phyloP scores from a whole-genome alignment of 768 basidiomycete species.

The Russula abietina region DNA sequence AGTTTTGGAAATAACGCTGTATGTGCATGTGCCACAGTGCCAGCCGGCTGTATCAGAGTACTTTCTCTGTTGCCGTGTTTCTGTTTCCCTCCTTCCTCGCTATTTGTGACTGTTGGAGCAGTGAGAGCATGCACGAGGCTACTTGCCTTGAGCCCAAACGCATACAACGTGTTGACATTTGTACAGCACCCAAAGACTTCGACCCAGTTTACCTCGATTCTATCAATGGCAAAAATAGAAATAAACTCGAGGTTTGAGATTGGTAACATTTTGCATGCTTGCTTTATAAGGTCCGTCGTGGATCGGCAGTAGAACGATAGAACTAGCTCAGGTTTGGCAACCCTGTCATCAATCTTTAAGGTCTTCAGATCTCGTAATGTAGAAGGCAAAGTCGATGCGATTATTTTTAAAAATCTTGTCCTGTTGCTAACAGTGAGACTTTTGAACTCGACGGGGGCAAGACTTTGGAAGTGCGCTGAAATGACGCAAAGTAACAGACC shows the following conservation, averaged over 20 bases:
- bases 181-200: too few relatives aligned
- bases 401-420: background rate
- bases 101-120: too few relatives aligned
- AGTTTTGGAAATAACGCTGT: too few relatives aligned
- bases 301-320: constrained; percentile 9
- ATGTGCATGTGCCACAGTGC: too few relatives aligned
- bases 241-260: too few relatives aligned
- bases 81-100: background rate
- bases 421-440: background rate
- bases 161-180: too few relatives aligned
- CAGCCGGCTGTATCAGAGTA: background rate
- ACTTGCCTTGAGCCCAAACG: too few relatives aligned
- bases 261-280: too few relatives aligned
- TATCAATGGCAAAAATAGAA: too few relatives aligned
- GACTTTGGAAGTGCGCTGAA: background rate
- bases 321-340: background rate
- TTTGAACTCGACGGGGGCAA: background rate
- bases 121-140: too few relatives aligned
- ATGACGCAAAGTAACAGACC: constrained; percentile 6
- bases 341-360: background rate
- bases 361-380: background rate
- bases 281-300: too few relatives aligned
- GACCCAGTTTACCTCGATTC: too few relatives aligned
- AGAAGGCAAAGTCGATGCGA: background rate
- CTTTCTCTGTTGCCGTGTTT: background rate